Evolutionary conservation across 768 basidiomycete species (phyloP).

Genomic region (Fistulinella prunicolor): DNA sequence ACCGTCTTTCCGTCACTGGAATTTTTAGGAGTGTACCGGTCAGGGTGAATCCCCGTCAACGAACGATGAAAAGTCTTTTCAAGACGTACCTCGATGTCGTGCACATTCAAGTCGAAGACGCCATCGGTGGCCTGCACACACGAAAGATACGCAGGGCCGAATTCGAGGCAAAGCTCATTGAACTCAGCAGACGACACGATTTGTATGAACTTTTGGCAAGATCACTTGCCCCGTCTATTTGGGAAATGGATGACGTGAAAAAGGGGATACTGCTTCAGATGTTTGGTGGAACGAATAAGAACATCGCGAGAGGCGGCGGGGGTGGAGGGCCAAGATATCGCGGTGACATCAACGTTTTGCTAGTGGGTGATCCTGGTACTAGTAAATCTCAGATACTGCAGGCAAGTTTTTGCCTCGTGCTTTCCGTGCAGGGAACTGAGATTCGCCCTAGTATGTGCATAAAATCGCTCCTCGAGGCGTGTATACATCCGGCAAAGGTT

Average conservation of each 20-base stretch:
- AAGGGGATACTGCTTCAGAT: constrained; percentile 95
- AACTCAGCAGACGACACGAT: constrained; percentile 71
- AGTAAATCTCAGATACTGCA: constrained; percentile 94
- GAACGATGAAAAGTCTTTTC: constrained; percentile 92
- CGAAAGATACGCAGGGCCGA: constrained; percentile 54
- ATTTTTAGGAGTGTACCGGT: constrained; percentile 95
- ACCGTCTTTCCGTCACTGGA: constrained; percentile 85
- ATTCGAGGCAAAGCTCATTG: constrained; percentile 73
- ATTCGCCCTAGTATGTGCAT: constrained; percentile 78
- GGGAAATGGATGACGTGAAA: constrained; percentile 99
- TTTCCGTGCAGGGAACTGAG: background rate
- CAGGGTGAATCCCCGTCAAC: constrained; percentile 88
- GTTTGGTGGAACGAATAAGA: constrained; percentile 98
- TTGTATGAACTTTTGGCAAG: constrained; percentile 83
- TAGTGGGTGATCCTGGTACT: constrained; percentile 97
- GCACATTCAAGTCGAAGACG: constrained; percentile 69
- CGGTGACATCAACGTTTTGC: constrained; percentile 95
- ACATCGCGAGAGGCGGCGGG: constrained; percentile 86
- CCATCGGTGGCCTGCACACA: constrained; percentile 33
- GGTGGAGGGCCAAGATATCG: constrained; percentile 95
- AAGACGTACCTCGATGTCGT: constrained; percentile 97
- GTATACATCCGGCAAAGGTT: constrained; percentile 96
- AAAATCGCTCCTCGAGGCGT: constrained; percentile 98
- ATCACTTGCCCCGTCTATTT: constrained; percentile 91
- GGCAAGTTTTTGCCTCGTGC: constrained; percentile 40